These are phyloP conservation scores for Neurospora cerealis DNA, from an alignment of 495 filamentous ascomycete species.

Conservation along the genomic window DNA sequence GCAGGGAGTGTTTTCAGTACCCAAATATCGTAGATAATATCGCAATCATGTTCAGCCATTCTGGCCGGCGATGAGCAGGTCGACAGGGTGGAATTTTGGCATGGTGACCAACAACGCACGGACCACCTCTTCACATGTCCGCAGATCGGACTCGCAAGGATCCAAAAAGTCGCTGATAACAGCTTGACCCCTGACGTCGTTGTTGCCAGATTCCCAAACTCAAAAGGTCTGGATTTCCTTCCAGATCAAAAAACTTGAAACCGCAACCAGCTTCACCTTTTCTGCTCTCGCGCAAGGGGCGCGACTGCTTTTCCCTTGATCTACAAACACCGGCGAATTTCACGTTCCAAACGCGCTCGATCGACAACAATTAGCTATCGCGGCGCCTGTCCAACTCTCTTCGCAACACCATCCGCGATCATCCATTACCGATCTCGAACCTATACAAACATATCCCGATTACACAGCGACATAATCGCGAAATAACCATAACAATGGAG, in stretches of 20 bases:
- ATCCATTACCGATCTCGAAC: neutral
- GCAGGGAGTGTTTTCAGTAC: too few species aligned
- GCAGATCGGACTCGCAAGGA: neutral
- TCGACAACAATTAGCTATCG: neutral
- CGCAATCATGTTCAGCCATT: too few species aligned
- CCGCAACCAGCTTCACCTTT: neutral
- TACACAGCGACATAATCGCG: neutral
- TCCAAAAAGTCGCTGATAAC: neutral
- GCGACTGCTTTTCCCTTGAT: neutral
- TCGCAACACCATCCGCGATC: neutral
- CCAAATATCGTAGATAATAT: too few species aligned
- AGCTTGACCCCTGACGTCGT: neutral
- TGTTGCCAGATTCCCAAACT: neutral
- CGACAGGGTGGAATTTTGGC: neutral
- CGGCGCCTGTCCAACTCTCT: neutral
- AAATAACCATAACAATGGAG: constrained; percentile 54
- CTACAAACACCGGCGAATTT: neutral
- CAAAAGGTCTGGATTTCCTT: neutral
- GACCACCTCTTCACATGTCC: neutral
- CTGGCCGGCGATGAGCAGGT: too few species aligned
- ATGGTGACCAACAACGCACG: neutral
- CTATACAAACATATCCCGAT: neutral
- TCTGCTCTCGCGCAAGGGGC: neutral
- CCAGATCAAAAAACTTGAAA: neutral
- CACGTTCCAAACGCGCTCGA: neutral